Percentiles rank a stretch among this genome's conserved stretches.
phyloP scores from a whole-genome alignment of 306 rosid genomes.

The Castanea sativa region DNA sequence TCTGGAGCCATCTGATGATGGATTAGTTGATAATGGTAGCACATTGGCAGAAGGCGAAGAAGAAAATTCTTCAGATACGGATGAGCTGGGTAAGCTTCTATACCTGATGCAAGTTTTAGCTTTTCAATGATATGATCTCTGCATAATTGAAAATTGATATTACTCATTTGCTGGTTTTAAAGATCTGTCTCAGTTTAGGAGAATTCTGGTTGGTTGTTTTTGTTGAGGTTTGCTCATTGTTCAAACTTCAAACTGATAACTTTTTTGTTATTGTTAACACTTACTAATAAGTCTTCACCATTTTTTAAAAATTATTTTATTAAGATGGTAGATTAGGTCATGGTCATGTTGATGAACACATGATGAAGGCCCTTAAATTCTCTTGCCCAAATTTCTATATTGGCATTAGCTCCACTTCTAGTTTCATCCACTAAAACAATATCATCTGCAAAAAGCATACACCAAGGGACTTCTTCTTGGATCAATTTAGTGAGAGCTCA shows the following conservation, averaged over 20 bases:
- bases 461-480: too few species aligned
- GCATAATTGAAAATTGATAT: background rate
- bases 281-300: too few species aligned
- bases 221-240: background rate
- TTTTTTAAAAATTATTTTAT: too few species aligned
- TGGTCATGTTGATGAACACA: too few species aligned
- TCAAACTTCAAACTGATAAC: background rate
- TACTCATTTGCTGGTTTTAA: background rate
- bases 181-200: background rate
- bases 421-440: too few species aligned
- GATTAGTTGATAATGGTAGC: slow-evolving; percentile 48
- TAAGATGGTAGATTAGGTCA: too few species aligned
- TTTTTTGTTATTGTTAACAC: too few species aligned
- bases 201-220: background rate
- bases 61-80: slow-evolving; percentile 65
- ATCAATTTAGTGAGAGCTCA: too few species aligned
- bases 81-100: slow-evolving; percentile 50
- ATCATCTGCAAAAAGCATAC: too few species aligned
- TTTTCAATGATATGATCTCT: background rate
- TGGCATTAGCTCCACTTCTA: too few species aligned
- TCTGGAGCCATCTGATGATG: slow-evolving; percentile 72
- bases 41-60: slow-evolving; percentile 61
- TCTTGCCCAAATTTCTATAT: too few species aligned
- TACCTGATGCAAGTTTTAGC: background rate
- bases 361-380: too few species aligned